Conservation (phyloP, 164 flowering plant species). For the Macadamia integrifolia region DNA sequence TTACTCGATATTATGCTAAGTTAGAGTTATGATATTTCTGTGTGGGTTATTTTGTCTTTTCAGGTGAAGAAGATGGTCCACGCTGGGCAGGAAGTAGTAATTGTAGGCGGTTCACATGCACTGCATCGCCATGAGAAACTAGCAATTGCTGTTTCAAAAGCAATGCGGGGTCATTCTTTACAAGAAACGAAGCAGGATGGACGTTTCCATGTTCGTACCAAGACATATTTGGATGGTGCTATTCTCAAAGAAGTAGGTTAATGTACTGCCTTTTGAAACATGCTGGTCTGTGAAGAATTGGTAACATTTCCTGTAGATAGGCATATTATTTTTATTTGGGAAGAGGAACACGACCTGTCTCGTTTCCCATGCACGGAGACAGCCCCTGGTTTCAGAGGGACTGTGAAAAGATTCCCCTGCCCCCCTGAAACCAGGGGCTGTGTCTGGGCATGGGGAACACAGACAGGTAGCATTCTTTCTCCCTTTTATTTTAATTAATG, state of each 20-base stretch:
- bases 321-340: no score
- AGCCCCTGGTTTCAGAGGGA: no score
- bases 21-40: background rate
- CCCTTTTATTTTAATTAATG: no score
- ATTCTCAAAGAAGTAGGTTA: slow-evolving; percentile 80
- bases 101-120: slow-evolving; percentile 77
- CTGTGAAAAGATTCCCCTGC: no score
- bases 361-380: no score
- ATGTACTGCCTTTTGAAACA: slow-evolving; percentile 1
- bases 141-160: slow-evolving; percentile 94
- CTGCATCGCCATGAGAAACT: slow-evolving; percentile 92
- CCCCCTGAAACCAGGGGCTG: no score
- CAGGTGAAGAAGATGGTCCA: slow-evolving; percentile 93
- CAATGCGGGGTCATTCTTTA: slow-evolving; percentile 89
- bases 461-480: no score
- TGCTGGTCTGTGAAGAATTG: no score
- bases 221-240: slow-evolving; percentile 90
- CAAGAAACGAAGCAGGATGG: slow-evolving; percentile 98
- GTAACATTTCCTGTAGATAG: no score
- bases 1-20: no score
- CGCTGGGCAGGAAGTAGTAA: slow-evolving; percentile 79
- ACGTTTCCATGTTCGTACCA: slow-evolving; percentile 92
- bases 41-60: slow-evolving; percentile 7
- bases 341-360: no score
- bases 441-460: no score